Evolutionary conservation across 805 yeast species (phyloP).

Genomic region (Metschnikowia matae): DNA sequence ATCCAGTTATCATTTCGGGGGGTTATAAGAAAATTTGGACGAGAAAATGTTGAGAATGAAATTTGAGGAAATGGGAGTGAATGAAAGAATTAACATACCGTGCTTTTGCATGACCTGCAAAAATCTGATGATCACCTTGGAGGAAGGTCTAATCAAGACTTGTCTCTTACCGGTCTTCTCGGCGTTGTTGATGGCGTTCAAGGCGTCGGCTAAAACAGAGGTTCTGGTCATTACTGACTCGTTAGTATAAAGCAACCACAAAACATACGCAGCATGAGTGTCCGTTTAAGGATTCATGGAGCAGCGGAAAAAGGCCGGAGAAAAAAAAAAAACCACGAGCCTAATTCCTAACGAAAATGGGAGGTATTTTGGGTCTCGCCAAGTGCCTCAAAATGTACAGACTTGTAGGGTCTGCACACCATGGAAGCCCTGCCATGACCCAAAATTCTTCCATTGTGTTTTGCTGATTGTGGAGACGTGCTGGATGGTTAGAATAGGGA

Average conservation of each 20-base stretch:
- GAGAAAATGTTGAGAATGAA: too few relatives aligned
- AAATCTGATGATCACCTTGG: conserved; percentile 32
- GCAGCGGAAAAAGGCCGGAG: conserved; percentile 7
- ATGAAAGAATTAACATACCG: conserved; percentile 19
- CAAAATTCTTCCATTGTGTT: conserved; percentile 18
- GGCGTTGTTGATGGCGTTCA: conserved; percentile 35
- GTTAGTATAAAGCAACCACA: conserved; percentile 21
- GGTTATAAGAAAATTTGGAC: conserved; percentile 6
- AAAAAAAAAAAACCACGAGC: not conserved
- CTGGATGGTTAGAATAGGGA: not conserved
- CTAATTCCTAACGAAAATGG: conserved; percentile 2
- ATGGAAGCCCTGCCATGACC: conserved; percentile 5
- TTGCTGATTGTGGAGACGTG: conserved; percentile 15
- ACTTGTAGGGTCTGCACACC: not conserved
- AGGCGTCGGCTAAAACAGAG: conserved; percentile 35
- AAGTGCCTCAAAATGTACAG: conserved; percentile 1
- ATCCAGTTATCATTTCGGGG: conserved; percentile 99
- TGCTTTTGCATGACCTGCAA: conserved; percentile 30
- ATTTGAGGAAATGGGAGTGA: too few relatives aligned
- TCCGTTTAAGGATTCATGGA: conserved; percentile 20
- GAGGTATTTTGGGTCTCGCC: conserved; percentile 14
- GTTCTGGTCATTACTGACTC: conserved; percentile 28
- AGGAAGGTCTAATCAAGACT: conserved; percentile 34
- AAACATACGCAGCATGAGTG: conserved; percentile 24
- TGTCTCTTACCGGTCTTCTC: conserved; percentile 37